Evolutionary conservation across 192 early-diverging fungal species (phyloP).

Genomic region (Lunasporangiospora selenospora): DNA sequence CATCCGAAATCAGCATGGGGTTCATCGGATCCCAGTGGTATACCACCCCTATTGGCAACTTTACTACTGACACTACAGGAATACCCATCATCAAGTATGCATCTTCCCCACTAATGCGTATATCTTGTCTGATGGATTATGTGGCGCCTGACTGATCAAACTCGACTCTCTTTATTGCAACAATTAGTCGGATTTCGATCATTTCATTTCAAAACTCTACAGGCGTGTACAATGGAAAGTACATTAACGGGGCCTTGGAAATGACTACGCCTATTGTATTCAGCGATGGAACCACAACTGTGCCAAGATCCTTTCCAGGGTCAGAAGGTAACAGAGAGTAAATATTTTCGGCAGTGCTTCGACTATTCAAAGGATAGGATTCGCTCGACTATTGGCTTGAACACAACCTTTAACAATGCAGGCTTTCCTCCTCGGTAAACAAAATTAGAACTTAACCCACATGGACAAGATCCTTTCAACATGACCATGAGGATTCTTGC

Average conservation of each 20-base stretch:
- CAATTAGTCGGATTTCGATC: constrained; percentile 21
- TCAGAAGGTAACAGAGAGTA: constrained; percentile 20
- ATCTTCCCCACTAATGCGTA: no score
- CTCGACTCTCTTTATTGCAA: no score
- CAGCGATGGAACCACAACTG: constrained; percentile 4
- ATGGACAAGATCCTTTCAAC: background rate
- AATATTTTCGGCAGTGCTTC: no score
- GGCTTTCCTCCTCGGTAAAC: no score
- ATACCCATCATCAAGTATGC: no score
- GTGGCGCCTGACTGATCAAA: no score
- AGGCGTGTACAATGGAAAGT: constrained; percentile 8
- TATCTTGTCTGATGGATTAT: no score
- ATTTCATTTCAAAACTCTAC: constrained; percentile 14
- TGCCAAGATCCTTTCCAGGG: constrained; percentile 9
- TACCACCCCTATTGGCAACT: constrained; percentile 14
- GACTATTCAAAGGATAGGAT: no score
- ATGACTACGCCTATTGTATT: constrained; percentile 24
- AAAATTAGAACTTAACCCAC: constrained; percentile 22
- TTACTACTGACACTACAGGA: no score
- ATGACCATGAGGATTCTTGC: constrained; percentile 12
- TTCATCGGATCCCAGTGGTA: constrained; percentile 3
- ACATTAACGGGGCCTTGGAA: background rate
- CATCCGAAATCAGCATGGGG: constrained; percentile 12
- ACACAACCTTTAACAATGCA: no score
- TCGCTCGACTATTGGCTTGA: no score